phyloP scores from a whole-genome alignment of 2,329 filamentous ascomycete species.

The Emergomyces africanus region DNA sequence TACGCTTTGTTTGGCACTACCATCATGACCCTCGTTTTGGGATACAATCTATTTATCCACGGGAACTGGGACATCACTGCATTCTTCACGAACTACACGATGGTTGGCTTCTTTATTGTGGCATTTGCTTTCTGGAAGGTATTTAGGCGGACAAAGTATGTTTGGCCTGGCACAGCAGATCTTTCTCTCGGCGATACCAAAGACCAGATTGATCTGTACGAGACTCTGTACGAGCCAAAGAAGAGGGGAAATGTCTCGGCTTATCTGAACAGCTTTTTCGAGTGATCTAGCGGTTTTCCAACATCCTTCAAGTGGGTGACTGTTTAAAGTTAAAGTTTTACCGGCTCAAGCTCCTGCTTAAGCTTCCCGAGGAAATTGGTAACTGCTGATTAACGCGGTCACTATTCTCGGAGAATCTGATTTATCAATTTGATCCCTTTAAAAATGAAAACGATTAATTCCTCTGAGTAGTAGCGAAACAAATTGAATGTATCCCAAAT shows the following conservation, averaged over 20 bases:
- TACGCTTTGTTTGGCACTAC: constrained; percentile 49
- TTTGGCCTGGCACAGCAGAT: constrained; percentile 45
- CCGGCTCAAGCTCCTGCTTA: too few relatives aligned
- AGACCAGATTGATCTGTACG: constrained; percentile 18
- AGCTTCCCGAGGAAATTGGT: too few relatives aligned
- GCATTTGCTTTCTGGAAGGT: constrained; percentile 58
- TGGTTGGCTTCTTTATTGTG: constrained; percentile 51
- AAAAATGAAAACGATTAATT: too few relatives aligned
- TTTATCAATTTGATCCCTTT: too few relatives aligned
- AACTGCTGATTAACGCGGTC: too few relatives aligned
- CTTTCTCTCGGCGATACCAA: constrained; percentile 23
- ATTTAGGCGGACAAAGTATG: constrained; percentile 45
- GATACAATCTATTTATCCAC: constrained; percentile 58
- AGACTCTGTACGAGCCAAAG: constrained; percentile 10
- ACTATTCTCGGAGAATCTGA: too few relatives aligned
- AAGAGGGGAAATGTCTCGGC: constrained; percentile 13
- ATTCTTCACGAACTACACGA: constrained; percentile 59
- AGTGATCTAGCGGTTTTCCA: constrained; percentile 5
- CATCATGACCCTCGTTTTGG: constrained; percentile 57
- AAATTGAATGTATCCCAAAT: too few relatives aligned
- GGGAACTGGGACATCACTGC: constrained; percentile 49
- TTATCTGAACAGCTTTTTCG: constrained; percentile 12
- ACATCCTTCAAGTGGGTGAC: neutral
- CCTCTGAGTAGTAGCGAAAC: too few relatives aligned
- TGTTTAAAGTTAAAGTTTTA: too few relatives aligned